Evolutionary conservation across 306 rosid species (phyloP), one percentile per base, ranked within the genome.

Genomic region (Sphenostylis stenocarpa): DNA sequence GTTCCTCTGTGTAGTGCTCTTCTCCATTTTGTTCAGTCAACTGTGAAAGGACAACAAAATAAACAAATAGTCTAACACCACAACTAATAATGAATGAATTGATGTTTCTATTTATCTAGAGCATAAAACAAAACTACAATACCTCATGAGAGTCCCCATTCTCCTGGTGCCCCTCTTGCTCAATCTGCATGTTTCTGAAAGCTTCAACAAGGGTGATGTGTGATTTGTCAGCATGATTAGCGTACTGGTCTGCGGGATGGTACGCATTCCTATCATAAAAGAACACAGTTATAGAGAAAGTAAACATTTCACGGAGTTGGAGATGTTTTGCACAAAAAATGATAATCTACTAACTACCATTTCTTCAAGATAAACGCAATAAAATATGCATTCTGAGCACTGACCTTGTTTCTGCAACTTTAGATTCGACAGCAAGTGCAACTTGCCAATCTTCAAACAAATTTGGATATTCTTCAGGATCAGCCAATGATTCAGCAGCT

Each of bases 401-500:
- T 68, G 57, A 95, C 99, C 96, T 91, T 80, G 88, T 79, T 81
- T 86, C 90, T 43, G 80, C 80, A 48, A 89, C 89, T 86, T 64
- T 92, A 33, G 97, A 90, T 79, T 95, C 99, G 55, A 92, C 94
- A 66, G 92, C 88, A 34, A 90, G 96, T 41, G 99, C 97, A 82
- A 95, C 86, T 88, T 95, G 99, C 97, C 97, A 95, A 70, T 92
- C 98, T 71, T 92, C 97, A 28, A 95, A 95, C 87, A 95, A 73
- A 83, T 95, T 95, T 73, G 99, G 92, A 85, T 95, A 95, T 87
- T 92, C 96, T 77, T 89, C 97, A 28, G 99, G 99, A 87, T 92
- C 94, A 82, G 98, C 99, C 87, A 95, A 85, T 68, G 99, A 92
- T 72, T 92, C 98, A 2, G 99, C 99, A 81, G 99, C 99, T 84